Evolutionary conservation across 495 filamentous ascomycete species (phyloP).

Genomic region (Penicillium steckii): DNA sequence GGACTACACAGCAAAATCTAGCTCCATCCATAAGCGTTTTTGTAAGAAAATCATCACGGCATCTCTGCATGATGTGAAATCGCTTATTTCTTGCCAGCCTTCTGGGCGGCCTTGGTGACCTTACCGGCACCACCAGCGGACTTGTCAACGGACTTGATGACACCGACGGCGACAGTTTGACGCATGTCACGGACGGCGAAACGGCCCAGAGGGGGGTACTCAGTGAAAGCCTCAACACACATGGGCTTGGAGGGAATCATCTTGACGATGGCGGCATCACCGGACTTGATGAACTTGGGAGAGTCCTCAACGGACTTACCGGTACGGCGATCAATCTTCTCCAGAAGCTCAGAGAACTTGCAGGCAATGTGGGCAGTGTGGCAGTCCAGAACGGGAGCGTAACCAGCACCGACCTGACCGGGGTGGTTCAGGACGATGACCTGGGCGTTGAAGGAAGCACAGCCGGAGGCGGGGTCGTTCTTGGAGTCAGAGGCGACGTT

Average conservation of each 20-base stretch:
- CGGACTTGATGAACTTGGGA: slow-evolving; percentile 99
- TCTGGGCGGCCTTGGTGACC: slow-evolving; percentile 73
- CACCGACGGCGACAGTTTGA: slow-evolving; percentile 96
- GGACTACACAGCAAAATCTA: slow-evolving; percentile 31
- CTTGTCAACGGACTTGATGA: slow-evolving; percentile 88
- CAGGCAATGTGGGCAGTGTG: slow-evolving; percentile 99
- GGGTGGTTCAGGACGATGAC: slow-evolving; percentile 99
- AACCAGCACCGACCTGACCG: slow-evolving; percentile 97
- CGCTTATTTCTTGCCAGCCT: slow-evolving; percentile 67
- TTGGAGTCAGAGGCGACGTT: slow-evolving; percentile 99
- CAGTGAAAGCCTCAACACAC: slow-evolving; percentile 99
- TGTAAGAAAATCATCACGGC: slow-evolving; percentile 35
- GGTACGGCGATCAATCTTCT: slow-evolving; percentile 99
- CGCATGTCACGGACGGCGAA: slow-evolving; percentile 93
- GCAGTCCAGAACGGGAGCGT: slow-evolving; percentile 98
- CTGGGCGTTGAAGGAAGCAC: slow-evolving; percentile 96
- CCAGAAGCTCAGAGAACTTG: slow-evolving; percentile 97
- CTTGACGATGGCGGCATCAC: slow-evolving; percentile 99
- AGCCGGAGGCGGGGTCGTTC: slow-evolving; percentile 91
- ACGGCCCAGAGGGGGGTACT: slow-evolving; percentile 98
- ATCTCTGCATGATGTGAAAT: slow-evolving; percentile 30
- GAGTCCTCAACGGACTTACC: slow-evolving; percentile 89
- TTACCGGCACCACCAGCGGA: slow-evolving; percentile 62
- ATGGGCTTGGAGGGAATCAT: slow-evolving; percentile 99
- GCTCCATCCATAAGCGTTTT: slow-evolving; percentile 32